Percentiles rank a stretch among this genome's conserved stretches.
Conservation (phyloP, 2,329 filamentous ascomycete genomes). For the Cercospora sp. region DNA sequence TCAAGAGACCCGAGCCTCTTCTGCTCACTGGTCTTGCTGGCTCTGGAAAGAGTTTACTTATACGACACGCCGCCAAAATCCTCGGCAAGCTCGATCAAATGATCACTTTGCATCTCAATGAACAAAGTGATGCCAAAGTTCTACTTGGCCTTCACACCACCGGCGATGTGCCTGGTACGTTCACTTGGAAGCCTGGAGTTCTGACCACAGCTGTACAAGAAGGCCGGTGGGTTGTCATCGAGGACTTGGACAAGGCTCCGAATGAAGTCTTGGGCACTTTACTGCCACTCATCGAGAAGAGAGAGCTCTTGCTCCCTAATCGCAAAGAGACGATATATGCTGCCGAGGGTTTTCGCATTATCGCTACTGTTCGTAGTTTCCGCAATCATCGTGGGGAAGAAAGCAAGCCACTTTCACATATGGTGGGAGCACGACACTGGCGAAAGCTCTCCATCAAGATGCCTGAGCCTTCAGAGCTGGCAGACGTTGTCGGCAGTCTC, state of each 20-base stretch:
- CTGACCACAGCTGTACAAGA: constrained; percentile 91
- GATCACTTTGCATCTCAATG: constrained; percentile 94
- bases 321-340: constrained; percentile 84
- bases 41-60: constrained; percentile 84
- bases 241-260: constrained; percentile 92
- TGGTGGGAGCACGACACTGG: constrained; percentile 88
- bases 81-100: constrained; percentile 78
- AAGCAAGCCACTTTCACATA: constrained; percentile 64
- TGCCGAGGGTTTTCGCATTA: constrained; percentile 80
- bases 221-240: constrained; percentile 94
- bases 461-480: constrained; percentile 68
- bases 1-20: constrained; percentile 70
- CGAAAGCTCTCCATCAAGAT: constrained; percentile 68
- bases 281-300: constrained; percentile 85
- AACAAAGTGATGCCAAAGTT: constrained; percentile 97
- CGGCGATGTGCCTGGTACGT: constrained; percentile 81
- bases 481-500: constrained; percentile 68
- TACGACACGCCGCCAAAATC: constrained; percentile 77
- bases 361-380: constrained; percentile 81
- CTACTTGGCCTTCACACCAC: constrained; percentile 93
- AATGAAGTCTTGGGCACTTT: constrained; percentile 93
- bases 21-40: constrained; percentile 81
- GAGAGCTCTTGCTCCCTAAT: constrained; percentile 86
- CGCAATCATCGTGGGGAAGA: constrained; percentile 67
- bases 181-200: constrained; percentile 88